Evolutionary conservation across 2,329 filamentous ascomycete genomes (phyloP), one percentile per base, ranked within the genome.

Genomic region (Alternaria viburni): DNA sequence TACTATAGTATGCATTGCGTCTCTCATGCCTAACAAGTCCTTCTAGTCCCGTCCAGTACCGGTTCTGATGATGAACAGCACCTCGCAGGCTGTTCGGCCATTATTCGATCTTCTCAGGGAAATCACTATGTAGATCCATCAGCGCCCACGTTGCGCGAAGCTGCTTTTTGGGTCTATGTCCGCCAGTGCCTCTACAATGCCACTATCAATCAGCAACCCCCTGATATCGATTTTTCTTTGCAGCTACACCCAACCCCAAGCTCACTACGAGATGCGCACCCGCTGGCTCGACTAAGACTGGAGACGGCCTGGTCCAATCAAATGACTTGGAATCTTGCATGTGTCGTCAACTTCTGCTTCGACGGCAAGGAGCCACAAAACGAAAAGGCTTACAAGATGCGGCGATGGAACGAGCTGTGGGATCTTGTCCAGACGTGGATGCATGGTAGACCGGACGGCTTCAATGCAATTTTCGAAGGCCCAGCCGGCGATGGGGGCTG

Each of bases 91-190:
- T 73, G 68, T 25, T 74, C 74, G 9, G 75, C 75, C 19, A 75
- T 77, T 8, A 62, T 78, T 36, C 72, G 74, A 19, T 71, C 71
- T 2, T 76, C 74, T 6, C 74, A 76, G 23, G 64, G 66, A 25
- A 54, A 74, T 43, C 61, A 74, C 26, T 73, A 60, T 45, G 71
- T 77, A 12, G 74, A 78, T 57, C 75, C 74, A 9, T 75, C 75
- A 6, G 72, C 74, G n/a, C 74, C 74, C 6, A 75, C 75, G 3
- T 61, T 77, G 12, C 74, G 74, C 28, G 73, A 78, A 43, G 74
- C 75, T 49, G 72, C 74, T 8, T 78, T 77, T 46, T 77, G 74
- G 74, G 71, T 78, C 9, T 76, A 77, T 47, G 74, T 78, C 23
- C 71, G 74, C 12, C 75, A 78, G 55, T 77, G 73, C 49, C 68